Percentiles rank a stretch among this genome's conserved stretches.
phyloP scores from a whole-genome alignment of 768 basidiomycete species.

The Amylocystis lapponica region DNA sequence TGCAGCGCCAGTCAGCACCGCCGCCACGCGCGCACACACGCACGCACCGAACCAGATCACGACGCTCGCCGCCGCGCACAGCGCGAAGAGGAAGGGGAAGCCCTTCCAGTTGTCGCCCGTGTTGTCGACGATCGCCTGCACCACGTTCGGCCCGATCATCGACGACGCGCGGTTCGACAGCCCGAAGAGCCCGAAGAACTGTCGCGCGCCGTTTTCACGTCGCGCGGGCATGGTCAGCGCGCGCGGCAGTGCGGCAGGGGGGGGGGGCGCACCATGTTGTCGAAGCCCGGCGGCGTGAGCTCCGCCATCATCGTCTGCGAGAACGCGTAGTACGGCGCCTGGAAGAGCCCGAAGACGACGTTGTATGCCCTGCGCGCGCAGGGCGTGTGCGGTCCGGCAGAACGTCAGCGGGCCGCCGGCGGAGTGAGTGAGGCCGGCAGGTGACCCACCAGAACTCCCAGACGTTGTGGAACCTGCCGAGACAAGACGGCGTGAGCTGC shows the following conservation, averaged over 20 bases:
- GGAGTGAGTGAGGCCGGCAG: constrained; percentile 13
- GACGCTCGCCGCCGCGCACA: constrained; percentile 59
- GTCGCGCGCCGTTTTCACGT: no score
- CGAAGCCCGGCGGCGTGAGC: constrained; percentile 81
- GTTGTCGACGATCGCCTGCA: constrained; percentile 74
- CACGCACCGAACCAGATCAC: constrained; percentile 68
- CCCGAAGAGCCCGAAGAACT: constrained; percentile 87
- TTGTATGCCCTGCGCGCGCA: constrained; percentile 73
- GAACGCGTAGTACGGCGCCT: constrained; percentile 85
- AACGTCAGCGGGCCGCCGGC: no score
- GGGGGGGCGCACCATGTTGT: constrained; percentile 53
- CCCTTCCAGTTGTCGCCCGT: constrained; percentile 76
- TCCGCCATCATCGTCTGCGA: constrained; percentile 89
- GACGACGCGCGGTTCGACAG: constrained; percentile 82
- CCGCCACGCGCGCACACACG: no score
- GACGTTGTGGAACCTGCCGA: constrained; percentile 58
- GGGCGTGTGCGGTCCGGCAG: no score
- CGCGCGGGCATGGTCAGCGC: no score
- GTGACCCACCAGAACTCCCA: constrained; percentile 80
- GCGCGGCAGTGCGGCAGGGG: background rate
- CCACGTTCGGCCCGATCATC: constrained; percentile 82
- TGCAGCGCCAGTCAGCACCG: background rate
- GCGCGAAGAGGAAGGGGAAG: constrained; percentile 77
- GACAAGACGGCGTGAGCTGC: constrained; percentile 7
- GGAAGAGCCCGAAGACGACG: constrained; percentile 73